Evolutionary conservation across 2,329 filamentous ascomycete genomes (phyloP), one percentile per base, ranked within the genome.

Genomic region (Colletotrichum coccodes): DNA sequence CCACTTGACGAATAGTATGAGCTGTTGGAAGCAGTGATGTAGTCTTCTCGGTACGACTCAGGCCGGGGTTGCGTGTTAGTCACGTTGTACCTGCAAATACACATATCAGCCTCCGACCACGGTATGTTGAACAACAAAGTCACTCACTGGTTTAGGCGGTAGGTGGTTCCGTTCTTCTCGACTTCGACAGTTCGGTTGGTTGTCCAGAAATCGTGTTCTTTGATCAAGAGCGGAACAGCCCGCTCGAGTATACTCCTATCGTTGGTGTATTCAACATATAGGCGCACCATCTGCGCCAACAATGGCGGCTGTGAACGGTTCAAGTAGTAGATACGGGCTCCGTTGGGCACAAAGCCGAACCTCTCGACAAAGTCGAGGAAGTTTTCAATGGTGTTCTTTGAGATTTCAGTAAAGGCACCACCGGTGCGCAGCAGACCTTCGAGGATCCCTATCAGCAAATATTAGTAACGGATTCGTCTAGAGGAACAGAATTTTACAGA

Each of bases 291-390:
- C 76, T 89, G 87, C 2, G 90, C 83, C 59, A 92, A 79, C 52
- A 92, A 76, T 1, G 90, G 90, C 21, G 90, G 90, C 77, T 92
- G 90, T 2, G 89, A 91, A 34, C 90, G 85, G 76, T 92, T 91
- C 62, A 91, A 82, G 72, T 92, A 92, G 80, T 92, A 92, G 30
- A 87, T 73, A 16, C 90, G 83, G n/a, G 88, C 89, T 8, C 90
- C 90, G 68, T 92, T 92, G 42, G 90, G 90, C 4, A 92, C 84
- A 73, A 92, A 91, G 12, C 90, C 90, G 72, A 87, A 89, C 11
- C 84, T 77, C 12, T 92, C 89, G 4, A 92, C 85, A 42, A 92
- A 82, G 72, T 92, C 90, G 12, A 92, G 79, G 72, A 92, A 92
- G 75, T 92, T 92, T 74, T 92, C 89, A 70, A 92, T 90, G 34